Conservation (phyloP, 805 yeast species). For the Metschnikowia orientalis region DNA sequence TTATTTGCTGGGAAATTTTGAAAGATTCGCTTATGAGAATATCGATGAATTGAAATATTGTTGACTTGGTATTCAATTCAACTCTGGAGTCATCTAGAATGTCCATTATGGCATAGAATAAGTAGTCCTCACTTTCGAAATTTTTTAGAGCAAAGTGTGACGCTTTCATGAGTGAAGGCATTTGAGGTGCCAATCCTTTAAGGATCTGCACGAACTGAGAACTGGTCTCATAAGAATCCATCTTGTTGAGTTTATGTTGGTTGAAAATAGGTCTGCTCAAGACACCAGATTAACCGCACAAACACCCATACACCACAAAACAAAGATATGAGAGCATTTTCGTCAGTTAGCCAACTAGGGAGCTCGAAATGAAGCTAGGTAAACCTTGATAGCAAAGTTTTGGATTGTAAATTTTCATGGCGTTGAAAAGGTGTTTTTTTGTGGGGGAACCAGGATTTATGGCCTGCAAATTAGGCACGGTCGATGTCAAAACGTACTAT, state of each 20-base stretch:
- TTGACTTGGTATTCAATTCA: conserved; percentile 59
- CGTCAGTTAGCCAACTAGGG: too few relatives aligned
- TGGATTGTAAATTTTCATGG: too few relatives aligned
- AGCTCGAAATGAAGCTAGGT: too few relatives aligned
- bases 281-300: not conserved
- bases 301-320: conserved; percentile 13
- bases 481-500: too few relatives aligned
- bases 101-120: conserved; percentile 63
- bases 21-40: conserved; percentile 45
- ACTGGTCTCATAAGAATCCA: conserved; percentile 90
- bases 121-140: conserved; percentile 59
- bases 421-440: too few relatives aligned
- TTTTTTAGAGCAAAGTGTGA: conserved; percentile 55
- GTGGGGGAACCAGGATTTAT: too few relatives aligned
- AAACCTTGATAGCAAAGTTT: too few relatives aligned
- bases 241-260: conserved; percentile 19
- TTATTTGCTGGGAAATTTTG: conserved; percentile 30
- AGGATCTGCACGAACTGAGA: conserved; percentile 68
- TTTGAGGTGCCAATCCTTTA: conserved; percentile 60
- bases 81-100: conserved; percentile 44
- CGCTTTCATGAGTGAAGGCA: conserved; percentile 45
- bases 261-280: conserved; percentile 2
- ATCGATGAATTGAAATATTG: conserved; percentile 66
- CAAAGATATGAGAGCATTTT: not conserved
- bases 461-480: too few relatives aligned